Base-by-base conservation (phyloP, 2,329 filamentous ascomycete species). In the Penicillium sp. region DNA sequence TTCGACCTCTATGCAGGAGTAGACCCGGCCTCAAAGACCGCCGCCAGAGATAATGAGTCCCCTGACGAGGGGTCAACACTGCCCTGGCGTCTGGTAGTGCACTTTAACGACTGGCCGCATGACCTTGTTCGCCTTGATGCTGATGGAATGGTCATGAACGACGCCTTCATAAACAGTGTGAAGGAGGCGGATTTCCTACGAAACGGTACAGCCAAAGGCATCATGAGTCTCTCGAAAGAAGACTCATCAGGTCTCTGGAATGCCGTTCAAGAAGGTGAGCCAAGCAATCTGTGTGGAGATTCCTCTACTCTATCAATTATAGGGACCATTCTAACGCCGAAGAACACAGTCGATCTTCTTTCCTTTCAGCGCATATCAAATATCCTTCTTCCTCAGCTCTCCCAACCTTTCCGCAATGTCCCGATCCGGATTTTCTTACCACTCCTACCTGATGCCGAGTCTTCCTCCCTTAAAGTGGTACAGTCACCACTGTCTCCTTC, bases 351-450 rank as follows among this genome's bases (percentile, higher is more conserved):
- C 66, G 86, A 97, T 73, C 86, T 89, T 64, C 64, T 78, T 9
- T 79, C 86, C 39, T 97, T 89, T 75, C 82, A 84, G 68, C 84
- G 84, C 56, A 86, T 97, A 66, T 88, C 92, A 70, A 84, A 81
- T 60, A 88, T 97, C 3, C 83, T 97, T 59, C 80, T 92, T 1
- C 81, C 83, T 29, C 79, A 90, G 1, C 78, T 79, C 20, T 86
- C 90, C 2, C 84, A 85, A 7, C 84, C 87, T 18, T 82, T 97
- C 50, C 87, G 87, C 58, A 87, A 96, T 73, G 81, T 97, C n/a
- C 94, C 94, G 0, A 76, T 97, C 38, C 87, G 92, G 53, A 78
- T 97, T 53, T 99, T 97, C 74, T 85, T 97, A 47, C 89, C 89
- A 3, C 82, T 85, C 5, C 78, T 84, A 0, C 85, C 89, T 0